phyloP scores from a whole-genome alignment of 164 flowering plant genomes.

The Kalanchoe fedtschenkoi region DNA sequence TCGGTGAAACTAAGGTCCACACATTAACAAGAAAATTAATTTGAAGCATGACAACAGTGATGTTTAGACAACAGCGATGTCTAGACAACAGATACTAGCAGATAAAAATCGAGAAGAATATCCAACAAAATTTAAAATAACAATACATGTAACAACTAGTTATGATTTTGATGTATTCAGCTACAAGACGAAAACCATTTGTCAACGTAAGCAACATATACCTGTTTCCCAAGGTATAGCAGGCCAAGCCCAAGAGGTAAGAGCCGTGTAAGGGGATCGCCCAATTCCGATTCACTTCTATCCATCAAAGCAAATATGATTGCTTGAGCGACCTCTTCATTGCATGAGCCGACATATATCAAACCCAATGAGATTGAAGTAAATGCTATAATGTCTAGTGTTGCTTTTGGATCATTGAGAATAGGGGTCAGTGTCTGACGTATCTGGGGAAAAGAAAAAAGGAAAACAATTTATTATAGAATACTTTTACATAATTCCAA shows the following conservation, averaged over 20 bases:
- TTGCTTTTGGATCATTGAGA: slow-evolving; percentile 63
- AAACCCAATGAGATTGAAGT: slow-evolving; percentile 87
- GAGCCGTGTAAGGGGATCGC: slow-evolving; percentile 72
- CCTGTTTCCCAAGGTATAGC: slow-evolving; percentile 97
- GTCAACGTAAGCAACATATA: slow-evolving; percentile 11
- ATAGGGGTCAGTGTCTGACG: slow-evolving; percentile 47
- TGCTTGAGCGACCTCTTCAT: slow-evolving; percentile 91
- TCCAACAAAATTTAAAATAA: no score
- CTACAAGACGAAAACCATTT: background rate
- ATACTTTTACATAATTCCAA: background rate
- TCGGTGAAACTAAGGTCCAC: no score
- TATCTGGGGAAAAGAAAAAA: slow-evolving; percentile 35
- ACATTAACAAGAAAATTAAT: no score
- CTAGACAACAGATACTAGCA: no score
- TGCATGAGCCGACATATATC: slow-evolving; percentile 88
- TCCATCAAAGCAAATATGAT: slow-evolving; percentile 91
- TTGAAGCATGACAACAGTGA: no score
- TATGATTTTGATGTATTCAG: no score
- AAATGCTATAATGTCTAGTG: slow-evolving; percentile 87
- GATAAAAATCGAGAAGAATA: no score
- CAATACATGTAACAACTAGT: no score
- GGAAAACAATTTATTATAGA: background rate
- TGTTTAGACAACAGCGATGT: no score
- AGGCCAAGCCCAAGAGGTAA: slow-evolving; percentile 91
- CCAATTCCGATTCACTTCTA: slow-evolving; percentile 72